Conservation (phyloP, 495 filamentous ascomycete genomes). For the Sordaria brevicollis region DNA sequence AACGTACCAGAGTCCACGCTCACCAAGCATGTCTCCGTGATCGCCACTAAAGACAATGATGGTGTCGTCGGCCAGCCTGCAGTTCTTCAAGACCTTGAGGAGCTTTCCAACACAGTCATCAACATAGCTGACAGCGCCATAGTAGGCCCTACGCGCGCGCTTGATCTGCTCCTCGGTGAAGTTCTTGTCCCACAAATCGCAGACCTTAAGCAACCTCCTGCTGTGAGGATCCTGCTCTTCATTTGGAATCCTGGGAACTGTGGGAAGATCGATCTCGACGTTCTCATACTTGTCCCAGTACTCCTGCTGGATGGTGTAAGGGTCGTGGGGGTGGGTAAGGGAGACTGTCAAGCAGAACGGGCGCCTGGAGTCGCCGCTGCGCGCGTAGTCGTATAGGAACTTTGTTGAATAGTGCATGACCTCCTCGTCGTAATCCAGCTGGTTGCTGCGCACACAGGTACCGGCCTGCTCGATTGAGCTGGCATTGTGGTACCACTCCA, state of each 20-base stretch:
- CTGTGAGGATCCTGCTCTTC: conserved; percentile 76
- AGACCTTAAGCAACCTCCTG: conserved; percentile 67
- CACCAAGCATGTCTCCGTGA: conserved; percentile 88
- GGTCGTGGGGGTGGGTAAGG: conserved; percentile 85
- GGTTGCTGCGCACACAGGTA: conserved; percentile 72
- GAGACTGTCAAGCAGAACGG: conserved; percentile 85
- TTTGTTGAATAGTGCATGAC: conserved; percentile 77
- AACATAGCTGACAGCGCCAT: conserved; percentile 79
- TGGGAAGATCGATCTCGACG: conserved; percentile 73
- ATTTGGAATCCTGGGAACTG: conserved; percentile 53
- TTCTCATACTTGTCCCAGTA: conserved; percentile 84
- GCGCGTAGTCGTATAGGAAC: conserved; percentile 75
- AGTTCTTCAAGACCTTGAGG: conserved; percentile 58
- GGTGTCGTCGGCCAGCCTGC: conserved; percentile 66
- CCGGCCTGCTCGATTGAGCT: conserved; percentile 81
- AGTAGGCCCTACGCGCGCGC: conserved; percentile 73
- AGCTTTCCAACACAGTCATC: conserved; percentile 79
- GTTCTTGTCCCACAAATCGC: conserved; percentile 66
- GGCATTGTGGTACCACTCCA: conserved; percentile 90
- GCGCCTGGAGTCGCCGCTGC: conserved; percentile 51
- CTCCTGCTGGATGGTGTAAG: conserved; percentile 79
- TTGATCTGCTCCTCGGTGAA: conserved; percentile 72
- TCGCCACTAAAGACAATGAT: conserved; percentile 83
- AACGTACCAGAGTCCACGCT: conserved; percentile 64
- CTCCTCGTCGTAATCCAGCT: conserved; percentile 91